These are phyloP conservation scores for Termitomyces sp. DNA, from an alignment of 768 basidiomycete species.

Conservation along the genomic window DNA sequence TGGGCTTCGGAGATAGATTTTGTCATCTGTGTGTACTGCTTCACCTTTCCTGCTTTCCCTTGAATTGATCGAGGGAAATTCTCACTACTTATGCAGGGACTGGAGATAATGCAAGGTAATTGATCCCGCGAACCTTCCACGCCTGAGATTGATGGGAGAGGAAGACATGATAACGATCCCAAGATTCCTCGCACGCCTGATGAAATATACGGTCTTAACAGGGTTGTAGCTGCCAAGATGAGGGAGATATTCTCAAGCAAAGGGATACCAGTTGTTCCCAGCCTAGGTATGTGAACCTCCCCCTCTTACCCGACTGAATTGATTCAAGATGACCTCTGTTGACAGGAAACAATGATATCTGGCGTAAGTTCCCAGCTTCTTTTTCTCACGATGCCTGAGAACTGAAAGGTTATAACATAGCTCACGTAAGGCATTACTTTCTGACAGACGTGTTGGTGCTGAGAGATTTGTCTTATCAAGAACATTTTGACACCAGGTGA, in stretches of 20 bases:
- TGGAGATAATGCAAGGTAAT: conserved; percentile 67
- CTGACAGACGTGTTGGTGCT: conserved; percentile 6
- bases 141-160: background rate
- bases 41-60: conserved; percentile 3
- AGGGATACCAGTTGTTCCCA: conserved; percentile 78
- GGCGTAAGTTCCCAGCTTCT: conserved; percentile 49
- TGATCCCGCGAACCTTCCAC: background rate
- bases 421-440: conserved; percentile 43
- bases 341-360: conserved; percentile 89
- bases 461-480: conserved; percentile 25
- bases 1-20: conserved; percentile 88
- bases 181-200: conserved; percentile 71
- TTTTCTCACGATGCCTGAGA: background rate
- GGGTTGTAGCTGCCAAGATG: conserved; percentile 65
- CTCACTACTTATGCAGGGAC: conserved; percentile 50
- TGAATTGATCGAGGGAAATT: background rate
- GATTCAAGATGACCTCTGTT: conserved; percentile 1
- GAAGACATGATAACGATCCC: conserved; percentile 81
- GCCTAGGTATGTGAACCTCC: conserved; percentile 52
- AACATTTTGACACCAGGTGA: conserved; percentile 65
- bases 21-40: conserved; percentile 62
- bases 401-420: conserved; percentile 24
- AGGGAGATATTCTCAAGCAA: conserved; percentile 59
- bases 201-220: conserved; percentile 78
- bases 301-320: background rate